A percentile compares a stretch with the other conserved stretches of the same genome.
Conservation (phyloP, 768 basidiomycete species). For the Chalciporus sphaerocephalus region DNA sequence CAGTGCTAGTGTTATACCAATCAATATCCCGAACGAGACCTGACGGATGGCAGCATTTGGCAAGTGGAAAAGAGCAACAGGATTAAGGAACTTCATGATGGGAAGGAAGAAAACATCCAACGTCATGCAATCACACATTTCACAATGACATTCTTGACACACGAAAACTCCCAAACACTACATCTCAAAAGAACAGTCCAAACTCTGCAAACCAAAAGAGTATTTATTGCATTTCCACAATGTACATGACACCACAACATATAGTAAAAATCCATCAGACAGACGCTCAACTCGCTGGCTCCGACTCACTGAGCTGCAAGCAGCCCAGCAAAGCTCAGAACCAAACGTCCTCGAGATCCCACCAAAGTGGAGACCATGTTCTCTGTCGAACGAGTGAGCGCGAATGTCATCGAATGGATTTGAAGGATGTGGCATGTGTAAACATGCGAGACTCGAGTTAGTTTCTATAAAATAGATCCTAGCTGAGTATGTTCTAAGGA, state of each 20-base stretch:
- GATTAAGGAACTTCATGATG: slow-evolving; percentile 11
- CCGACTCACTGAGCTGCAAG: slow-evolving; percentile 21
- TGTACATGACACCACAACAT: neutral
- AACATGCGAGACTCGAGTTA: slow-evolving; percentile 78
- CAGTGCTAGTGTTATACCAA: slow-evolving; percentile 75
- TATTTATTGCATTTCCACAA: neutral
- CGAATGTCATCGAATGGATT: slow-evolving; percentile 66
- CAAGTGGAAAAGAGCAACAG: slow-evolving; percentile 20
- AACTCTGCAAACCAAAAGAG: too few relatives aligned
- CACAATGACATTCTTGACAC: too few relatives aligned
- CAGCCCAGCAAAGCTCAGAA: slow-evolving; percentile 27
- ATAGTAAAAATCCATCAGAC: slow-evolving; percentile 53
- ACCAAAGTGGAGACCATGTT: slow-evolving; percentile 42
- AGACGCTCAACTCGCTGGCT: slow-evolving; percentile 56
- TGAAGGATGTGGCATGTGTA: slow-evolving; percentile 70
- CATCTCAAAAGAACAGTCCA: too few relatives aligned
- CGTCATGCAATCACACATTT: neutral
- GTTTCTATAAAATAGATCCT: slow-evolving; percentile 80
- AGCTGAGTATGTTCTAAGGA: slow-evolving; percentile 73
- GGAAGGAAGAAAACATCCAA: neutral
- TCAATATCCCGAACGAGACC: slow-evolving; percentile 50
- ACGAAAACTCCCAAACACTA: neutral
- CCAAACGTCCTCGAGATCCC: slow-evolving; percentile 66
- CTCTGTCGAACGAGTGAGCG: slow-evolving; percentile 66
- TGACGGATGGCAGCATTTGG: slow-evolving; percentile 29